A percentile compares a stretch with the other conserved stretches of the same genome.
These are phyloP conservation scores for Albizia julibrissin DNA, from an alignment of 306 rosid genomes.

Conservation along the genomic window DNA sequence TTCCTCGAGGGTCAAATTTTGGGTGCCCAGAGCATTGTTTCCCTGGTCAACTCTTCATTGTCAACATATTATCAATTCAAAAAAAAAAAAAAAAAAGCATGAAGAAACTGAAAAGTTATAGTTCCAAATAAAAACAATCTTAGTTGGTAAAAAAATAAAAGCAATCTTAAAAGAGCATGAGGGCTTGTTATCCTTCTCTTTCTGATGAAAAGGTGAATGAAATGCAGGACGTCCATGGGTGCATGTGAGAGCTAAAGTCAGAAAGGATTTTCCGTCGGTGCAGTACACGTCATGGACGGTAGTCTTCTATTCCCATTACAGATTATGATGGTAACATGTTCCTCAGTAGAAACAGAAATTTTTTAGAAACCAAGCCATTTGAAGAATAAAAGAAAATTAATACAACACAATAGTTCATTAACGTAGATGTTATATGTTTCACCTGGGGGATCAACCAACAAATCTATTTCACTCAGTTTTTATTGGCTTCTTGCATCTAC, in stretches of 20 bases:
- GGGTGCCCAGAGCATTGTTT: slow-evolving; percentile 1
- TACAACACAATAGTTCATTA: neutral
- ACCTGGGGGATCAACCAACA: neutral
- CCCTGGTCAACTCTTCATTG: slow-evolving; percentile 28
- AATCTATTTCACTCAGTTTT: neutral
- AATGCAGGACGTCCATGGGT: slow-evolving; percentile 84
- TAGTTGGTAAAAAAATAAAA: neutral
- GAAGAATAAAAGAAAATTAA: neutral
- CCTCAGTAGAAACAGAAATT: neutral
- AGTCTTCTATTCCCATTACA: slow-evolving; percentile 35
- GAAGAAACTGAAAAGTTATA: slow-evolving; percentile 4
- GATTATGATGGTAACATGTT: slow-evolving; percentile 1
- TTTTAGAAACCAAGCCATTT: neutral
- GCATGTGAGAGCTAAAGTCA: slow-evolving; percentile 81
- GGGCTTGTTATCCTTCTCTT: neutral
- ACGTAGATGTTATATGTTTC: slow-evolving; percentile 1
- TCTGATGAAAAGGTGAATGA: slow-evolving; percentile 28
- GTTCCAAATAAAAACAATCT: slow-evolving; percentile 3
- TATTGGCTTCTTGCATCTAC: neutral
- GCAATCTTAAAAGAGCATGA: neutral
- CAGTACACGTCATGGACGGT: slow-evolving; percentile 92
- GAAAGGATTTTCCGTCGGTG: slow-evolving; percentile 80
- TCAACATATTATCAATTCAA: neutral
- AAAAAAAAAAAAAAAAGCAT: neutral
- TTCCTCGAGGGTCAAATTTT: slow-evolving; percentile 23